phyloP scores from a whole-genome alignment of 352 stramenopile species.

The Globisporangium spiculum region DNA sequence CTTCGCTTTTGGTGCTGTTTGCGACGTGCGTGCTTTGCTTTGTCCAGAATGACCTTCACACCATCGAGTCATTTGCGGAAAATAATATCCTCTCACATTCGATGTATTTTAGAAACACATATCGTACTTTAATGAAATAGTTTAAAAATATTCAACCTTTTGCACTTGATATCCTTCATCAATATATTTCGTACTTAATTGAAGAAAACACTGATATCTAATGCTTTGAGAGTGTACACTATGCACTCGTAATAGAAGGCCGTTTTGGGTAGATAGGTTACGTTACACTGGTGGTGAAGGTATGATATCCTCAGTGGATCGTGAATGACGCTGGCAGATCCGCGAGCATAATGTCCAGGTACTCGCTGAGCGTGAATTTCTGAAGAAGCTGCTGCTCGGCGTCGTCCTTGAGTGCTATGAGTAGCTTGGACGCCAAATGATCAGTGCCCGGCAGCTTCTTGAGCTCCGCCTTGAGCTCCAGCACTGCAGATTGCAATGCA shows the following conservation, averaged over 20 bases:
- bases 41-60: constrained; percentile 1
- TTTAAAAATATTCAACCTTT: not conserved
- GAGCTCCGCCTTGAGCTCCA: constrained; percentile 48
- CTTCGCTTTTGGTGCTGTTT: constrained; percentile 1
- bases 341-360: constrained; percentile 40
- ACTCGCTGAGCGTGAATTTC: constrained; percentile 49
- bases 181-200: not conserved
- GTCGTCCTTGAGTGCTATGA: constrained; percentile 32
- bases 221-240: not conserved
- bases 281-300: not conserved
- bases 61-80: not conserved
- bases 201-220: not conserved
- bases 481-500: constrained; percentile 21
- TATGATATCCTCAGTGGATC: not conserved
- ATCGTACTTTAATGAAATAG: not conserved
- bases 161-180: not conserved
- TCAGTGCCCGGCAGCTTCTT: constrained; percentile 42
- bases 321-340: constrained; percentile 39
- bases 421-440: constrained; percentile 36
- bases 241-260: not conserved
- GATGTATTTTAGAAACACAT: not conserved
- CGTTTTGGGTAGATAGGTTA: not conserved
- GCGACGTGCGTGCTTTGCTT: not conserved
- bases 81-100: not conserved
- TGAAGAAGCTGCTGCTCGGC: constrained; percentile 45